Evolutionary conservation across 1,284 basidiomycete genomes (phyloP).

Genomic region (Cryptococcus sp.): DNA sequence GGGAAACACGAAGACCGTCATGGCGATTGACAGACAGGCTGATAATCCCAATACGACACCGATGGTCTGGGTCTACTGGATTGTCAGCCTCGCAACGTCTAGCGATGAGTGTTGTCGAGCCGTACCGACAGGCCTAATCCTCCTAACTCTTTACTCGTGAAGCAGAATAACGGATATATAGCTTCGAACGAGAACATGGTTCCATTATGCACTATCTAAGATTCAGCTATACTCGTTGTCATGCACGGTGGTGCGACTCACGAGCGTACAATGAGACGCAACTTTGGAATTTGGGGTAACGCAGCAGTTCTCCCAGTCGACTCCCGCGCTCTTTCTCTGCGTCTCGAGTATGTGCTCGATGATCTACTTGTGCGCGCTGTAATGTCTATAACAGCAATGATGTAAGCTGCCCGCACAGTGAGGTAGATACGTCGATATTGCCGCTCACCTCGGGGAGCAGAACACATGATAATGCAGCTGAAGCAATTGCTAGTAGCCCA

Average conservation of each 20-base stretch:
- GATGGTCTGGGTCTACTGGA: conserved; percentile 33
- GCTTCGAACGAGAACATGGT: conserved; percentile 45
- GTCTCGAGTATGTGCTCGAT: neutral
- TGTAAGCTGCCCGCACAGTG: too few species aligned
- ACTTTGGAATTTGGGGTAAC: conserved; percentile 33
- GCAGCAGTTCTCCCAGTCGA: conserved; percentile 25
- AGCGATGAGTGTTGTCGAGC: neutral
- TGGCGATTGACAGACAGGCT: conserved; percentile 38
- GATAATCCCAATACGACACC: conserved; percentile 38
- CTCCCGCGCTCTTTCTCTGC: conserved; percentile 14
- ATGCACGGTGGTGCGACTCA: conserved; percentile 12
- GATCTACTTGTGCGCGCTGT: too few species aligned
- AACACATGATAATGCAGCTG: conserved; percentile 22
- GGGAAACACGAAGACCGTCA: conserved; percentile 44
- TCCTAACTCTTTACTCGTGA: conserved; percentile 37
- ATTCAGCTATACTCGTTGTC: neutral
- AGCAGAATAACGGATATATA: conserved; percentile 43
- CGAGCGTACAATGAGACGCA: conserved; percentile 37
- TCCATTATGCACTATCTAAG: conserved; percentile 28
- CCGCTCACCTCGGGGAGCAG: conserved; percentile 40
- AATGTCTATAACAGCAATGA: conserved; percentile 10
- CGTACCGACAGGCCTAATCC: conserved; percentile 40
- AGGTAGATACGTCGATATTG: neutral
- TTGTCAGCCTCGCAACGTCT: neutral
- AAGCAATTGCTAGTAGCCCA: conserved; percentile 24